These are phyloP conservation scores for Sporothrix schenckii DNA, from an alignment of 2,329 filamentous ascomycete genomes.

Conservation along the genomic window DNA sequence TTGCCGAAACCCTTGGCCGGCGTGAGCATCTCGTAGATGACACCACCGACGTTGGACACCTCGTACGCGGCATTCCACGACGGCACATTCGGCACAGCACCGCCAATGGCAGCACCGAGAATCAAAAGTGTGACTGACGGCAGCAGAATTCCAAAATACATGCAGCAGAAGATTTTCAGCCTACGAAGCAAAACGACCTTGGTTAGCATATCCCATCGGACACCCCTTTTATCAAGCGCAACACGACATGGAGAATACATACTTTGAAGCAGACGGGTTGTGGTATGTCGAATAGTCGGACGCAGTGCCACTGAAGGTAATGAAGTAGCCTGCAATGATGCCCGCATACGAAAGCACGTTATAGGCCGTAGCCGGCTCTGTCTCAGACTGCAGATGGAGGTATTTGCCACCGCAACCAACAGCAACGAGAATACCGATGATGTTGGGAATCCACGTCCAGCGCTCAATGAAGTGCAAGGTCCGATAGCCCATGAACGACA, in stretches of 20 bases:
- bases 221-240: background rate
- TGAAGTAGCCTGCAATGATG: conserved; percentile 56
- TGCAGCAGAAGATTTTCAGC: conserved; percentile 51
- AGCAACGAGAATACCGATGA: conserved; percentile 56
- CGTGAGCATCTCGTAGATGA: conserved; percentile 52
- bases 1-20: conserved; percentile 53
- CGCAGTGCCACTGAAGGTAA: conserved; percentile 58
- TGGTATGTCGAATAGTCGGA: conserved; percentile 64
- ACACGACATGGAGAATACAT: background rate
- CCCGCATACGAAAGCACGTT: conserved; percentile 51
- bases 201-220: background rate
- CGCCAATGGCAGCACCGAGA: conserved; percentile 55
- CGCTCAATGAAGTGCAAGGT: conserved; percentile 58
- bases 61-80: conserved; percentile 50
- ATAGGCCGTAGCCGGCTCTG: conserved; percentile 45
- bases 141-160: conserved; percentile 56
- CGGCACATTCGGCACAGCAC: conserved; percentile 50
- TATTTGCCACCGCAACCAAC: conserved; percentile 57
- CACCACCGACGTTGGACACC: conserved; percentile 49
- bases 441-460: conserved; percentile 60
- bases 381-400: conserved; percentile 51
- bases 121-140: conserved; percentile 56
- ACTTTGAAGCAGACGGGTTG: conserved; percentile 49
- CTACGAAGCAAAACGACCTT: conserved; percentile 37
- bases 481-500: conserved; percentile 60